phyloP scores from a whole-genome alignment of 1,139 yeast species.

The Kodamaea fungicola region DNA sequence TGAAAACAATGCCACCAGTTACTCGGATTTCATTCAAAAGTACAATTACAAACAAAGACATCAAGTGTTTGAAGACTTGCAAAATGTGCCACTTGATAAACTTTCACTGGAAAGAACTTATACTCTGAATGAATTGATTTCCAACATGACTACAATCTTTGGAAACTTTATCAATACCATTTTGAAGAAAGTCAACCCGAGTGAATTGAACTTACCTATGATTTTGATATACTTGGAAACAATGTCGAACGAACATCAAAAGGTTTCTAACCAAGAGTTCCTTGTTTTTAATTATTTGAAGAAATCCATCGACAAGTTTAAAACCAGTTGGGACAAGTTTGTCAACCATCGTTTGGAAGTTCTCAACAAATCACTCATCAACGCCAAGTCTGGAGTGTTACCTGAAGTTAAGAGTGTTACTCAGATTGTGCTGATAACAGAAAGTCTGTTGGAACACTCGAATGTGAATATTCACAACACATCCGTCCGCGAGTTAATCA shows the following conservation, averaged over 20 bases:
- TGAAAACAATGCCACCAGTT: conserved; percentile 44
- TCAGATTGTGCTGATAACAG: conserved; percentile 33
- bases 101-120: conserved; percentile 24
- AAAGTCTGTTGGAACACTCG: conserved; percentile 24
- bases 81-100: conserved; percentile 16
- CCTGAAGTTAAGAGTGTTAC: conserved; percentile 33
- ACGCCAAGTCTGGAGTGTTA: conserved; percentile 41
- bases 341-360: conserved; percentile 51
- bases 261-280: conserved; percentile 61
- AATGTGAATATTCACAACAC: conserved; percentile 19
- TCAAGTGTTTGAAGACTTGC: conserved; percentile 24
- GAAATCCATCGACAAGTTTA: conserved; percentile 51
- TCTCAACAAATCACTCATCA: conserved; percentile 48
- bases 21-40: conserved; percentile 44
- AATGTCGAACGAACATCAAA: conserved; percentile 28
- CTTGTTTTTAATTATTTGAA: conserved; percentile 48
- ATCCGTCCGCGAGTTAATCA: conserved; percentile 33
- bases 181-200: conserved; percentile 35
- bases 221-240: conserved; percentile 40
- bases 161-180: conserved; percentile 42
- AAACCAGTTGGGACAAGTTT: conserved; percentile 56
- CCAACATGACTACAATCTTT: conserved; percentile 53
- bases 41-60: conserved; percentile 36
- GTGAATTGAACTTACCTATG: conserved; percentile 35
- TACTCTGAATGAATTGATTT: conserved; percentile 49